Base-by-base conservation (phyloP, 129 eudicot species). In the Tanacetum coccineum region DNA sequence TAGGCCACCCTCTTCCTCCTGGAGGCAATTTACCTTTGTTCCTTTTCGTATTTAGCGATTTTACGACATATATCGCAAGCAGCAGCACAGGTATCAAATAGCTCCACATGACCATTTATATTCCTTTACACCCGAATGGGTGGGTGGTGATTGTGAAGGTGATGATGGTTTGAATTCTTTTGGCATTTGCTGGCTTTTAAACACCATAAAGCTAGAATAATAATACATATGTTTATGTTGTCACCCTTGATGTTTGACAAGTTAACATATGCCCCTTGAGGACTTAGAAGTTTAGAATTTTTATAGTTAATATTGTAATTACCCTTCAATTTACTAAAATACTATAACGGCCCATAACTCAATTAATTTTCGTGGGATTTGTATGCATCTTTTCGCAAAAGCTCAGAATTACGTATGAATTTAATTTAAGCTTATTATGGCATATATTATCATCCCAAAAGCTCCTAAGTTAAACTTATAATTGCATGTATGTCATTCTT, bases 1-100 rank as follows among this genome's bases (percentile, higher is more conserved):
- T 52, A 9, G 92, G 89, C 96, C 86, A 85, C 4, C 96, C 96
- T 74, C 87, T 77, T 74, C 83, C 66, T 64, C 96, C 96, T 0
- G 91, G 88, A 30, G 96, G 96, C 26, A 85, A 62, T 48, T 68
- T 73, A 40, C 15, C 40, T 13, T 67, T 42, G 14, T 52, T 73
- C 72, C 59, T 56, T 39, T 64, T 75, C 10, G 22, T n/a, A 22
- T 17, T 50, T 50, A 59, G 4, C 4, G 25, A 67, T 11, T 68
- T 75, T 32, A 60, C 63, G 0, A 75, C 48, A 42, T 67, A 75
- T 50, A 75, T 75, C 8, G 59, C 62, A 36, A 75, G 15, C 69
- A 75, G 18, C 63, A 67, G 60, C 32, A 59, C 15, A 22, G 48
- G 74, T 61, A 67, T 75, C 74, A 59, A 62, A 50, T 48, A 75